Percentiles rank a stretch among this genome's conserved stretches.
Evolutionary conservation across 768 basidiomycete species (phyloP).

Genomic region (Mycena vitilis): DNA sequence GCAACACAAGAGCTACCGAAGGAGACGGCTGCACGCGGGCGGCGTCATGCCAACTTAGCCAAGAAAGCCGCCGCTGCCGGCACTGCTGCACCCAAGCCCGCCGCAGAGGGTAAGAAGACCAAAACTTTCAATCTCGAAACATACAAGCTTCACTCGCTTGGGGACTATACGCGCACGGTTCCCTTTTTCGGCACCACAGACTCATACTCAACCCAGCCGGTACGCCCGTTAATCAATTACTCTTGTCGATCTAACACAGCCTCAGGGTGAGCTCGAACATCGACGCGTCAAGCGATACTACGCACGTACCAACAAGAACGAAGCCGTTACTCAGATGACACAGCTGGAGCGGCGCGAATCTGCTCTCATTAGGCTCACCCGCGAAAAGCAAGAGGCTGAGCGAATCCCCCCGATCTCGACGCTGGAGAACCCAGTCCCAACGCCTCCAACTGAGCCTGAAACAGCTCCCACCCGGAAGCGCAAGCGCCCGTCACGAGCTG

Average conservation of each 20-base stretch:
- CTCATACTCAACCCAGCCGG: conserved; percentile 46
- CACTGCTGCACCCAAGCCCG: conserved; percentile 10
- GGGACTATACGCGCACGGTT: conserved; percentile 42
- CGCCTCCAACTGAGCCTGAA: too few species aligned
- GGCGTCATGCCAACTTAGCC: conserved; percentile 33
- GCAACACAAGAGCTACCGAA: conserved; percentile 45
- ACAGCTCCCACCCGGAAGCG: too few species aligned
- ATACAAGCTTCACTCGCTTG: conserved; percentile 43
- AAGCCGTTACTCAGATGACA: conserved; percentile 3
- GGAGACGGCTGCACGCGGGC: conserved; percentile 42
- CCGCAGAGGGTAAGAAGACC: not conserved
- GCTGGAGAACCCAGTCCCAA: not conserved
- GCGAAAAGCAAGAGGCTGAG: conserved; percentile 2
- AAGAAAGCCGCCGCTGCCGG: conserved; percentile 22
- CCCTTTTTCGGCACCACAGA: conserved; percentile 43
- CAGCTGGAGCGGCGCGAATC: conserved; percentile 11
- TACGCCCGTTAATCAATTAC: conserved; percentile 33
- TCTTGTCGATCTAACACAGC: conserved; percentile 1
- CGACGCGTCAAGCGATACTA: not conserved
- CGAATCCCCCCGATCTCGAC: not conserved
- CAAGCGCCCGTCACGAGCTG: too few species aligned
- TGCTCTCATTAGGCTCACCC: not conserved
- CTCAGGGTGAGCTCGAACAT: not conserved
- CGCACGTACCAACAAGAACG: conserved; percentile 14
- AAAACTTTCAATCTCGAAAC: conserved; percentile 37